Percentiles rank a stretch among this genome's conserved stretches.
Evolutionary conservation across 2,329 filamentous ascomycete genomes (phyloP).

Genomic region (Fonsecaea multimorphosa): DNA sequence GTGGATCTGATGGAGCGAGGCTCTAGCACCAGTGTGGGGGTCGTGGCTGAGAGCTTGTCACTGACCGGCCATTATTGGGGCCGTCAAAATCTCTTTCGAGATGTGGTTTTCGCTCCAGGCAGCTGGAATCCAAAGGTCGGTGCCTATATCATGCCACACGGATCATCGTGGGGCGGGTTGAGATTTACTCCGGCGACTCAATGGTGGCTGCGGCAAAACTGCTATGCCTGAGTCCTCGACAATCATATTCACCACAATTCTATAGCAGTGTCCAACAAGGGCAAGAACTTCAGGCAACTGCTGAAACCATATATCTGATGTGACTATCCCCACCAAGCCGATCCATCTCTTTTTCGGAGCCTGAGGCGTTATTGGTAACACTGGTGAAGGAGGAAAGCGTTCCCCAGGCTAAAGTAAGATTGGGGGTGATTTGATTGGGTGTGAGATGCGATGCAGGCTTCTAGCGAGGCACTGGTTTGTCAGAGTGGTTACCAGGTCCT

Average conservation of each 20-base stretch:
- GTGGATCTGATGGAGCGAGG: conserved; percentile 29
- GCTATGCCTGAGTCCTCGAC: background rate
- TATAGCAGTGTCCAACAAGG: conserved; percentile 2
- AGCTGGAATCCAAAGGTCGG: conserved; percentile 17
- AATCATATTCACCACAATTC: background rate
- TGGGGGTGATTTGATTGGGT: conserved; percentile 22
- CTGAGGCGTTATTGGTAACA: conserved; percentile 22
- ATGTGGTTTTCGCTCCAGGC: conserved; percentile 15
- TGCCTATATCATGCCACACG: conserved; percentile 10
- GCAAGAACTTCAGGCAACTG: conserved; percentile 3
- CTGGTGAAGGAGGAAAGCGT: conserved; percentile 11
- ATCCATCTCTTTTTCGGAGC: conserved; percentile 3
- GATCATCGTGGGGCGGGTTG: background rate
- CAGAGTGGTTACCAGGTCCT: conserved; percentile 16
- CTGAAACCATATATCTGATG: conserved; percentile 31
- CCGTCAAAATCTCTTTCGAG: background rate
- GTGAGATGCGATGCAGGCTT: background rate
- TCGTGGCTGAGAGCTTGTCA: conserved; percentile 4
- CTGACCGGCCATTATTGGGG: conserved; percentile 6
- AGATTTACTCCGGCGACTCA: background rate
- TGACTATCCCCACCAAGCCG: conserved; percentile 11
- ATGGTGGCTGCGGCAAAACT: background rate
- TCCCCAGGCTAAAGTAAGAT: conserved; percentile 24
- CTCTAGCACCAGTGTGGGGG: conserved; percentile 30
- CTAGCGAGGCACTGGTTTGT: conserved; percentile 24